Conservation (phyloP, 2,329 filamentous ascomycete species). For the Neofusicoccum sp. region DNA sequence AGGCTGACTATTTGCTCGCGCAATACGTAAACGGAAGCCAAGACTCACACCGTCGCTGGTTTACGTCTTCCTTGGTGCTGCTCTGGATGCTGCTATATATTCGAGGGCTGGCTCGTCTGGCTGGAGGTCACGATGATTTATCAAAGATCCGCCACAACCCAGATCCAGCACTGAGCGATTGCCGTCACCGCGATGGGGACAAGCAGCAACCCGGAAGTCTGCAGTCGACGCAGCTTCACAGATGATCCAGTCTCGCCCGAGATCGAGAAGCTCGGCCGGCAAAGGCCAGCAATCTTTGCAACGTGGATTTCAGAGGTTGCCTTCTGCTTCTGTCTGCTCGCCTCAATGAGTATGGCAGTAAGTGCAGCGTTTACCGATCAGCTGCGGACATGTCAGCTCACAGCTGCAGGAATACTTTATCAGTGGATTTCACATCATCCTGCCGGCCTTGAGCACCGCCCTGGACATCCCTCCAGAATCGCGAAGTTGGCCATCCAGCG, state of each 20-base stretch:
- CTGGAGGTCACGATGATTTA: no score
- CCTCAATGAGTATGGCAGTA: constrained; percentile 63
- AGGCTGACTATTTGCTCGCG: not conserved
- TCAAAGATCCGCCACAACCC: no score
- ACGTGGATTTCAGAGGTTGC: constrained; percentile 59
- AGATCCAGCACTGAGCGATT: not conserved
- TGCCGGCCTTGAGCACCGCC: constrained; percentile 65
- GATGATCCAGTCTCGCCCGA: constrained; percentile 27
- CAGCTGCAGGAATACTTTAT: constrained; percentile 67
- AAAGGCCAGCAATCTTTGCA: constrained; percentile 61
- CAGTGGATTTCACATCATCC: constrained; percentile 70
- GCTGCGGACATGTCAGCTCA: not conserved
- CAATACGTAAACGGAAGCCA: constrained; percentile 3
- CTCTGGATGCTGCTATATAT: no score
- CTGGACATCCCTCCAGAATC: constrained; percentile 68
- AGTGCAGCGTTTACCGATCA: not conserved
- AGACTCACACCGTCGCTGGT: not conserved
- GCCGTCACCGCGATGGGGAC: not conserved
- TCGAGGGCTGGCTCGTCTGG: no score
- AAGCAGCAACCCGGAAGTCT: not conserved
- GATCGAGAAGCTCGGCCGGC: constrained; percentile 64
- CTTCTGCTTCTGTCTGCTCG: constrained; percentile 64
- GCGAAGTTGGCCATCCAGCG: constrained; percentile 47
- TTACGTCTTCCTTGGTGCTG: no score
- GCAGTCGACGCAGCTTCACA: not conserved